A percentile compares a stretch with the other conserved stretches of the same genome.
Conservation (phyloP, 352 stramenopile species). For the Elongisporangium anandrum region DNA sequence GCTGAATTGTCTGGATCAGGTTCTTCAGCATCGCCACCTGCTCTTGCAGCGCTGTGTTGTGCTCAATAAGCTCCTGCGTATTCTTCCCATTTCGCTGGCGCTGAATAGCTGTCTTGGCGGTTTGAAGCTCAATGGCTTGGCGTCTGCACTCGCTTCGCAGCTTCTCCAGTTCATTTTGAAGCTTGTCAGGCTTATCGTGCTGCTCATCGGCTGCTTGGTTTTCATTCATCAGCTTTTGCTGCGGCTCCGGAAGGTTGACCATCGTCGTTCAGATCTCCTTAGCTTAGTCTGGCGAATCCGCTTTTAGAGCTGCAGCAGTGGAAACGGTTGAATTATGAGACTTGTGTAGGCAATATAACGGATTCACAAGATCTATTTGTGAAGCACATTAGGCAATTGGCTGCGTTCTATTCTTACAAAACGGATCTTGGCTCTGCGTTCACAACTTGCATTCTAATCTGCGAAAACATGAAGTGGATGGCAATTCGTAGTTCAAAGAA, state of each 20-base stretch:
- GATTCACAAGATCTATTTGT: background rate
- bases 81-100: background rate
- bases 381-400: background rate
- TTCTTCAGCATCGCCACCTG: background rate
- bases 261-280: background rate
- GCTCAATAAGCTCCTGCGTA: background rate
- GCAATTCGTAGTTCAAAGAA: too few species aligned
- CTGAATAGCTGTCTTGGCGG: background rate
- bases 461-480: too few species aligned
- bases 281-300: background rate
- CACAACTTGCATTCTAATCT: too few species aligned
- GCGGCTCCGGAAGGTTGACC: background rate
- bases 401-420: too few species aligned
- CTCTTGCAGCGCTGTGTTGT: background rate
- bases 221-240: background rate
- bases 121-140: background rate
- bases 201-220: background rate
- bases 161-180: background rate
- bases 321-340: background rate
- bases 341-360: background rate
- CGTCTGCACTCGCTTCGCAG: background rate
- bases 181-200: background rate
- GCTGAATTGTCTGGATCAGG: background rate
- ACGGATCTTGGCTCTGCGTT: too few species aligned
- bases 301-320: background rate